These are phyloP conservation scores for Aspergillus neoniger DNA, from an alignment of 2,329 filamentous ascomycete species.

Conservation along the genomic window DNA sequence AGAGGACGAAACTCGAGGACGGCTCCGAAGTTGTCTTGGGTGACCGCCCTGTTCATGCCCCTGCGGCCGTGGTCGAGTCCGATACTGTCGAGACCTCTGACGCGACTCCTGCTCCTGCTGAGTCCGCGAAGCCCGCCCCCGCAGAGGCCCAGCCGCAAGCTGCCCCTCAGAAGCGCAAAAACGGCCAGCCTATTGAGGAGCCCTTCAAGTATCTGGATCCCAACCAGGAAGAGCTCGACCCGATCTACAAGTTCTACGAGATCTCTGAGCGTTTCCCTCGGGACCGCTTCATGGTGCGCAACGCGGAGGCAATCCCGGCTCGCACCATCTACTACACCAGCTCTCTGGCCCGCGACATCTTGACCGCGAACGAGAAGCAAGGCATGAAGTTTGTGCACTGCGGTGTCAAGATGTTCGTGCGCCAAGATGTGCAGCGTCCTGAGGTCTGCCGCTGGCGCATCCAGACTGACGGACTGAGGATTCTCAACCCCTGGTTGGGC, in stretches of 20 bases:
- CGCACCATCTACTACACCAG: conserved; percentile 98
- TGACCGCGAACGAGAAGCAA: conserved; percentile 82
- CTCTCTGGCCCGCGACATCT: conserved; percentile 77
- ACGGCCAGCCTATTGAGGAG: conserved; percentile 69
- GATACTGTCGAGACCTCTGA: conserved; percentile 28
- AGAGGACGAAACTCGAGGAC: conserved; percentile 48
- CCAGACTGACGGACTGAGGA: conserved; percentile 88
- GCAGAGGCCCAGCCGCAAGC: conserved; percentile 19
- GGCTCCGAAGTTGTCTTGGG: conserved; percentile 41
- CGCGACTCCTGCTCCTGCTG: conserved; percentile 23
- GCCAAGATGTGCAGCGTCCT: conserved; percentile 85
- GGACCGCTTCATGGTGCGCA: conserved; percentile 94
- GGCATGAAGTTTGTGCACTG: conserved; percentile 96
- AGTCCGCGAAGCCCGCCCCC: conserved; percentile 16
- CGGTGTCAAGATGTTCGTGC: conserved; percentile 98
- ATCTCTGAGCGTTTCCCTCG: conserved; percentile 81
- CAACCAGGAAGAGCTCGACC: conserved; percentile 72
- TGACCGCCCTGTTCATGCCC: conserved; percentile 39
- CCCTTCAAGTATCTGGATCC: conserved; percentile 87
- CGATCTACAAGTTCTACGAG: conserved; percentile 82
- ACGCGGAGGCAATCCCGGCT: conserved; percentile 80
- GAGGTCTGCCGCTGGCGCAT: conserved; percentile 93
- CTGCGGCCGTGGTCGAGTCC: conserved; percentile 28
- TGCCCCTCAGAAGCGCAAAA: conserved; percentile 40
- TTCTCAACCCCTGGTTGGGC: conserved; percentile 88